Conservation (phyloP, 768 basidiomycete species). For the Tricholoma terreum region DNA sequence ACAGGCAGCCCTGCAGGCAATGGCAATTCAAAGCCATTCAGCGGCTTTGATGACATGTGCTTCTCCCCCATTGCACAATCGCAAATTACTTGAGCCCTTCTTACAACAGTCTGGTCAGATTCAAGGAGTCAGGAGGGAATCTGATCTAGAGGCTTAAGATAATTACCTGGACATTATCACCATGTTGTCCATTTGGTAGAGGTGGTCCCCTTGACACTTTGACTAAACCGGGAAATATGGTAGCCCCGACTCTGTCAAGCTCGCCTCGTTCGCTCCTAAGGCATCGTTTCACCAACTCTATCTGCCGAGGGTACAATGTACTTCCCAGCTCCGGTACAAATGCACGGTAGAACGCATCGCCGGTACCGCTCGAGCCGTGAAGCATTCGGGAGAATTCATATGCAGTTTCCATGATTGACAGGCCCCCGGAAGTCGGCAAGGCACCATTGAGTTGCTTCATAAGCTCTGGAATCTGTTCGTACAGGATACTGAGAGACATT, state of each 20-base stretch:
- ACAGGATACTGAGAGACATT: slow-evolving; percentile 63
- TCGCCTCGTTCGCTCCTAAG: slow-evolving; percentile 73
- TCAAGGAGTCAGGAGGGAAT: neutral
- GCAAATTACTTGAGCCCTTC: slow-evolving; percentile 84
- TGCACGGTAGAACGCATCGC: slow-evolving; percentile 80
- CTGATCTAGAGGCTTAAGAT: slow-evolving; percentile 6
- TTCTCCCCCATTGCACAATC: slow-evolving; percentile 65
- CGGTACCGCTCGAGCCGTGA: slow-evolving; percentile 60
- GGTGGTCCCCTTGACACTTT: slow-evolving; percentile 57
- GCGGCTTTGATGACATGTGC: slow-evolving; percentile 17
- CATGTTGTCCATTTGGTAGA: slow-evolving; percentile 31
- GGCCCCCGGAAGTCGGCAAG: slow-evolving; percentile 43
- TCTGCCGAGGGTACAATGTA: slow-evolving; percentile 69
- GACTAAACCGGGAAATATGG: slow-evolving; percentile 85
- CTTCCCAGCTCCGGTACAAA: slow-evolving; percentile 84
- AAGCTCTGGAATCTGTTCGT: slow-evolving; percentile 69
- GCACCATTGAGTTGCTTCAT: slow-evolving; percentile 47
- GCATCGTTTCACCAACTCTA: slow-evolving; percentile 84
- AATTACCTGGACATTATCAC: slow-evolving; percentile 50
- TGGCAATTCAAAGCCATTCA: slow-evolving; percentile 9
- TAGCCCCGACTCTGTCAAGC: slow-evolving; percentile 72
- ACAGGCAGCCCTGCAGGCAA: neutral
- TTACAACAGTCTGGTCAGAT: slow-evolving; percentile 56
- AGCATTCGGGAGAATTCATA: slow-evolving; percentile 85
- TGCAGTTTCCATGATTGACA: slow-evolving; percentile 66